A percentile compares a stretch with the other conserved stretches of the same genome.
Evolutionary conservation across 2,329 filamentous ascomycete species (phyloP).

Genomic region (Didymella keratinophila): DNA sequence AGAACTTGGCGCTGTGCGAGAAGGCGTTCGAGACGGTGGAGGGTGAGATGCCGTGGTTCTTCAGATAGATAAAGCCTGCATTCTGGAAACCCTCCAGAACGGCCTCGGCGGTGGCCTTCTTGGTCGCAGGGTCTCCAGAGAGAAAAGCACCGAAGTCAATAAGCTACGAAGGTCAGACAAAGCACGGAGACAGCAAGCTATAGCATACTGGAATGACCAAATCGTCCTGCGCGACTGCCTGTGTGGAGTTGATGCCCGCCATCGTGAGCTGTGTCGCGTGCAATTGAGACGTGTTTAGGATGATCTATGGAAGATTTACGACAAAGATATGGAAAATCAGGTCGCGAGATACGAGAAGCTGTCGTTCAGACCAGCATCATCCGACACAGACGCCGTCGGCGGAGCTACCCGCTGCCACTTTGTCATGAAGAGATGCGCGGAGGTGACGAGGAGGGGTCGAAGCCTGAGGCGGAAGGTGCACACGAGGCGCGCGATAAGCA

Average conservation of each 20-base stretch:
- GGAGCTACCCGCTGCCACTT: slow-evolving; percentile 32
- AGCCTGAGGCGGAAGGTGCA: slow-evolving; percentile 39
- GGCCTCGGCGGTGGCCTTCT: slow-evolving; percentile 70
- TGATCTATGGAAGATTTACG: slow-evolving; percentile 1
- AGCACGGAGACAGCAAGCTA: slow-evolving; percentile 58
- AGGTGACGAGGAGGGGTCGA: slow-evolving; percentile 25
- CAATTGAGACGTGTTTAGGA: background rate
- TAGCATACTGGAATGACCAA: slow-evolving; percentile 49
- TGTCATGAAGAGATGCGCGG: slow-evolving; percentile 22
- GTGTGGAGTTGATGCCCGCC: slow-evolving; percentile 38
- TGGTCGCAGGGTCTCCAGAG: slow-evolving; percentile 66
- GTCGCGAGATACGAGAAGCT: slow-evolving; percentile 4
- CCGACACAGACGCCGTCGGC: slow-evolving; percentile 21
- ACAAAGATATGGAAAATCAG: background rate
- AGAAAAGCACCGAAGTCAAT: slow-evolving; percentile 82
- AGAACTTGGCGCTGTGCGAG: slow-evolving; percentile 52
- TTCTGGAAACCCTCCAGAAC: slow-evolving; percentile 83
- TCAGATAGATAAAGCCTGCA: slow-evolving; percentile 88
- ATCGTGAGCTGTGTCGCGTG: slow-evolving; percentile 17
- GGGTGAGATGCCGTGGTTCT: slow-evolving; percentile 75
- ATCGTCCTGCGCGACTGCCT: slow-evolving; percentile 51
- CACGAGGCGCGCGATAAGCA: slow-evolving; percentile 35
- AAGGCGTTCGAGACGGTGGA: slow-evolving; percentile 70
- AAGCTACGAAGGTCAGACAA: slow-evolving; percentile 59
- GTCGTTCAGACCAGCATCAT: slow-evolving; percentile 17